Evolutionary conservation across 768 basidiomycete genomes (phyloP).

Genomic region (Saitozyma sp.): DNA sequence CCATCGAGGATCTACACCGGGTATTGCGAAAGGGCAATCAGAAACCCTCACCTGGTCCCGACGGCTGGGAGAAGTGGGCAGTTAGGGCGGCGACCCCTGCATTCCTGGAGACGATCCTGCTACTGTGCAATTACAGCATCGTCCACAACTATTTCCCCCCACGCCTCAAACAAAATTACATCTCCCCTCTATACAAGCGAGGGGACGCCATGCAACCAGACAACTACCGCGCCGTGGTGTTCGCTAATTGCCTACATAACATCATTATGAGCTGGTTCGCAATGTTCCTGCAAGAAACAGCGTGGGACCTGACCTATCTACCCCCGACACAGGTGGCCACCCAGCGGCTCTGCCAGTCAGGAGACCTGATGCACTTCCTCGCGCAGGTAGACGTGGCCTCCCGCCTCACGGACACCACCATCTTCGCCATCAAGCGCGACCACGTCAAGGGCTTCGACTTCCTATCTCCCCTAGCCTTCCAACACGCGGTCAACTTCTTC

Average conservation of each 20-base stretch:
- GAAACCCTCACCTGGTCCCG: slow-evolving; percentile 20
- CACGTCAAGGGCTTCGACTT: slow-evolving; percentile 23
- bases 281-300: not conserved
- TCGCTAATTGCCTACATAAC: slow-evolving; percentile 17
- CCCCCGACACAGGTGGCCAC: slow-evolving; percentile 21
- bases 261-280: slow-evolving; percentile 1
- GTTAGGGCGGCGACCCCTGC: not conserved
- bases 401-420: not conserved
- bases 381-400: slow-evolving; percentile 8
- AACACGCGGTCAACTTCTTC: slow-evolving; percentile 12
- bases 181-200: slow-evolving; percentile 12
- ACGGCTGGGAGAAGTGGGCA: slow-evolving; percentile 22
- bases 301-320: slow-evolving; percentile 7
- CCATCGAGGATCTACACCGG: not conserved
- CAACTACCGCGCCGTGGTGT: slow-evolving; percentile 18
- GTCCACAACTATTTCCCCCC: slow-evolving; percentile 17
- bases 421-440: slow-evolving; percentile 17
- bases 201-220: slow-evolving; percentile 11
- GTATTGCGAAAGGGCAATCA: slow-evolving; percentile 13
- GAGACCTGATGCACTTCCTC: slow-evolving; percentile 14
- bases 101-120: not conserved
- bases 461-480: slow-evolving; percentile 7
- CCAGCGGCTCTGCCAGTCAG: slow-evolving; percentile 8
- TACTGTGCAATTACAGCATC: slow-evolving; percentile 15
- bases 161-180: slow-evolving; percentile 17